Evolutionary conservation across 192 early-diverging fungal species (phyloP).

Genomic region (Podila minutissima): DNA sequence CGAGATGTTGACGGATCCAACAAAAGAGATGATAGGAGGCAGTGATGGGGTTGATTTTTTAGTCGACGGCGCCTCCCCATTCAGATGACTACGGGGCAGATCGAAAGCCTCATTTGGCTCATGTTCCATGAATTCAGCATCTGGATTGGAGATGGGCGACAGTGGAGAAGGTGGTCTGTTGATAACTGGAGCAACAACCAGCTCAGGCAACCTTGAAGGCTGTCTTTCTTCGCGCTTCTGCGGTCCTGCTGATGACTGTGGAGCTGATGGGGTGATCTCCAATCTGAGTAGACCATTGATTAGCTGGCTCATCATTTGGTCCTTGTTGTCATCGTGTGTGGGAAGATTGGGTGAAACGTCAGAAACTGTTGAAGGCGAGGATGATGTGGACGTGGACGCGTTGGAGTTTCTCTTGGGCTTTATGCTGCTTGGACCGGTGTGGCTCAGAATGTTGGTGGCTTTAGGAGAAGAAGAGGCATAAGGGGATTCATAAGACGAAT

Average conservation of each 20-base stretch:
- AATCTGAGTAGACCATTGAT: neutral
- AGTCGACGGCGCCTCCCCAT: too few species aligned
- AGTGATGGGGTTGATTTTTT: too few species aligned
- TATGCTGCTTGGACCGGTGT: neutral
- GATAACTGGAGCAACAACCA: too few species aligned
- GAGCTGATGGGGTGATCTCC: conserved; percentile 2
- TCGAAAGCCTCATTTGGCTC: too few species aligned
- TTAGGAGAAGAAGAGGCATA: conserved; percentile 29
- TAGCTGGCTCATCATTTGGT: neutral
- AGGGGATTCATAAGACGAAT: conserved; percentile 24
- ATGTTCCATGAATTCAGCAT: too few species aligned
- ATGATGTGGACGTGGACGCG: neutral
- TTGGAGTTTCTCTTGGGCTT: neutral
- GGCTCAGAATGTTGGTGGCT: conserved; percentile 11
- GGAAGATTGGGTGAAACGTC: neutral
- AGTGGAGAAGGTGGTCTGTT: too few species aligned
- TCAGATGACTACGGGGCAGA: too few species aligned
- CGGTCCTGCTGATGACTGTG: conserved; percentile 8
- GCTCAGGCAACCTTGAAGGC: too few species aligned
- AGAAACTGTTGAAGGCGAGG: neutral
- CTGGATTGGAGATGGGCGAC: too few species aligned
- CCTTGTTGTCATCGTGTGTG: neutral
- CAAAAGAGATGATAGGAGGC: too few species aligned
- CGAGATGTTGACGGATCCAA: too few species aligned
- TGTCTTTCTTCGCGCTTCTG: too few species aligned